Evolutionary conservation across 192 early-diverging fungal genomes (phyloP), one percentile per base, ranked within the genome.

Genomic region (Coemansia sp.): DNA sequence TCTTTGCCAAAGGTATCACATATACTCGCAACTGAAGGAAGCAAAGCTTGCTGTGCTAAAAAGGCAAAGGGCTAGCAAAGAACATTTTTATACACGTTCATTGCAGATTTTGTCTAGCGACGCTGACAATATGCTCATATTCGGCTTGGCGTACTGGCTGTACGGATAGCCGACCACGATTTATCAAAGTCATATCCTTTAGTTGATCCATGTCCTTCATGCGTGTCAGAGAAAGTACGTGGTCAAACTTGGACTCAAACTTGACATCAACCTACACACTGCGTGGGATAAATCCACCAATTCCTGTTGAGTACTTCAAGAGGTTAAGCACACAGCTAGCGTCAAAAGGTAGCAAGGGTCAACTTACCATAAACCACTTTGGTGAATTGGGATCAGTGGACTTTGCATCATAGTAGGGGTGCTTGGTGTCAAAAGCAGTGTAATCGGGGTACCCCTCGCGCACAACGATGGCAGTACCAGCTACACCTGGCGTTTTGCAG

Each of bases 361-460:
- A 39, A 21, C 43, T 43, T 86, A 87, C 90, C 89, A 91, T 93
- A 68, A 84, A 92, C 92, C 94, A 95, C 63, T 80, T 90, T 31
- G 92, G 92, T 10, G 86, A 73, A 0, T 85, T 84, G 20, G 50
- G 26, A 14, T 77, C 60, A 6, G 85, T 71, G 1, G 87, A 87
- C 63, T 94, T 95, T 6, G 84, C 76, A 64, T 95, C 92, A 63
- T 83, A 94, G 72, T 95, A 95, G 1, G 88, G 88, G 63, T 91
- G 88, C 9, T 71, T 69, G 23, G 77, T 26, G 53, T 95, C 91
- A 60, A 87, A 92, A 0, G 92, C 92, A 5, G 90, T 92, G 77
- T 79, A 71, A 33, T 95, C 94, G 0, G 89, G 89, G 68, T 90
- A 93, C 0, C 84, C 88, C 48, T 90, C 87, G 56, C 83, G 74